Conservation (phyloP, 257 asterid species). For the Solanum virginianum region DNA sequence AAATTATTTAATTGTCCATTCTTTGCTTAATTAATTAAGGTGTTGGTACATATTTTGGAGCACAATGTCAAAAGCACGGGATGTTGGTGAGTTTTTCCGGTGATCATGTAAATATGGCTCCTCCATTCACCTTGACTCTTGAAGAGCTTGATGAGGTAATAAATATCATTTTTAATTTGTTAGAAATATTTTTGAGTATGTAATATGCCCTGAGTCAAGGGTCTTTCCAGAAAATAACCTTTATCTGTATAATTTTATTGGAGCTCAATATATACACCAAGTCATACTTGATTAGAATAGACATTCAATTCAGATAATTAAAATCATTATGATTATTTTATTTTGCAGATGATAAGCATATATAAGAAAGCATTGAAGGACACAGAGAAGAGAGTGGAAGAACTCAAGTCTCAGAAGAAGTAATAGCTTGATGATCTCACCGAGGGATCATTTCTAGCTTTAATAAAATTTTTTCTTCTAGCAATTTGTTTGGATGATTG, state of each 20-base stretch:
- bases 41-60: constrained; percentile 73
- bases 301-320: not conserved
- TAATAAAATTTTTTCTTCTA: not conserved
- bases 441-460: not conserved
- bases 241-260: not conserved
- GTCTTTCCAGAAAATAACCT: not conserved
- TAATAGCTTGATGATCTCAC: not conserved
- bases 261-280: not conserved
- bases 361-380: constrained; percentile 69
- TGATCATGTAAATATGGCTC: constrained; percentile 77
- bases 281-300: not conserved
- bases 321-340: too few relatives aligned
- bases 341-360: constrained; percentile 43
- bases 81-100: constrained; percentile 78
- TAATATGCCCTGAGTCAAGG: not conserved
- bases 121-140: constrained; percentile 63
- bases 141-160: constrained; percentile 15
- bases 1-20: not conserved
- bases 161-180: not conserved
- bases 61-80: constrained; percentile 63
- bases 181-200: not conserved
- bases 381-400: constrained; percentile 68
- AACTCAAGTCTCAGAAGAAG: constrained; percentile 51
- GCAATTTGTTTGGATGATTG: not conserved
- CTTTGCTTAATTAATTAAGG: constrained; percentile 13